Conservation (phyloP, 2,329 filamentous ascomycete species). For the Fusarium coicis region DNA sequence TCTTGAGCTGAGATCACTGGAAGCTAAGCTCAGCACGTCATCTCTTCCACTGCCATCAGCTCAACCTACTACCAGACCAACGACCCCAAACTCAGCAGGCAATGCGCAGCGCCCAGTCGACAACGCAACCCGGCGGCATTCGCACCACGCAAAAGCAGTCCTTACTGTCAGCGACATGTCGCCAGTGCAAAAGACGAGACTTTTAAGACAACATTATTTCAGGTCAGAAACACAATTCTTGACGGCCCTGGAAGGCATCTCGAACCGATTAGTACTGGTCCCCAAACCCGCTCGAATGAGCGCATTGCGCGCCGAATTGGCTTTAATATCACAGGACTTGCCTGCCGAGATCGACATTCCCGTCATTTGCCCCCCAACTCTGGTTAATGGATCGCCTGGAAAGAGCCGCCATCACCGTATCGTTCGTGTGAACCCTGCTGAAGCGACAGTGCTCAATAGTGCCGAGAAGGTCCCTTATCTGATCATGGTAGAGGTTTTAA, state of each 20-base stretch:
- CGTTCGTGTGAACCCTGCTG: conserved; percentile 83
- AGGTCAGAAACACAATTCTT: conserved; percentile 83
- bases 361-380: conserved; percentile 79
- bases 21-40: conserved; percentile 74
- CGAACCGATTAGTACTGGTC: conserved; percentile 83
- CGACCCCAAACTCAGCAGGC: conserved; percentile 68
- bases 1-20: conserved; percentile 63
- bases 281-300: conserved; percentile 85
- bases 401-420: conserved; percentile 85
- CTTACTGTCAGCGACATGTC: conserved; percentile 72
- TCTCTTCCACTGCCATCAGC: conserved; percentile 73
- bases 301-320: conserved; percentile 82
- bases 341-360: conserved; percentile 88
- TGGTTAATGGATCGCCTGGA: conserved; percentile 78
- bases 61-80: conserved; percentile 61
- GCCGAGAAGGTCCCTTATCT: conserved; percentile 88
- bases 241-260: conserved; percentile 83
- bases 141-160: conserved; percentile 67
- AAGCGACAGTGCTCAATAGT: conserved; percentile 86
- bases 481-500: conserved; percentile 84
- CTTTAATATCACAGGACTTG: conserved; percentile 81
- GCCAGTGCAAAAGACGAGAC: conserved; percentile 72
- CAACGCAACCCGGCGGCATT: conserved; percentile 66
- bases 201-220: conserved; percentile 85
- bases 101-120: conserved; percentile 59